Base-by-base conservation (phyloP, 2,329 filamentous ascomycete species). In the Zasmidium citrigriseum region DNA sequence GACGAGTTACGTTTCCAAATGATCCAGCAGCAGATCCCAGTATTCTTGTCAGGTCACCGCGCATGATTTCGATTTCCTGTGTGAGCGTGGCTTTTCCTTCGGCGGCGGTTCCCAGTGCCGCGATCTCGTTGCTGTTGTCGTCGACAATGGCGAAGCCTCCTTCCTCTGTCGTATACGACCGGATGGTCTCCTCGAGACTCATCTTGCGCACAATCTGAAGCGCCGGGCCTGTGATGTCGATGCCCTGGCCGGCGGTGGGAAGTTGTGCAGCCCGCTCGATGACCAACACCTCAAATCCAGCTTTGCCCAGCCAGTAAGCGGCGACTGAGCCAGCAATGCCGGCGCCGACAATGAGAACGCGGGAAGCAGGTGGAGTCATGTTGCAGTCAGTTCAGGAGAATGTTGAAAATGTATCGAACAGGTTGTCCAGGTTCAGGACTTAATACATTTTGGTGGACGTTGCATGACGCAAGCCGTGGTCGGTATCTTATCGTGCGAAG, bases 1-100 rank as follows among this genome's bases (percentile, higher is more conserved):
- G 54, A 54, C 63, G 62, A 38, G 44, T 59, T 10, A 66, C 64
- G 18, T 56, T 55, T 4, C 48, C 50, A 24, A 55, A 46, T 7
- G 57, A 48, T 3, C 55, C 67, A 55, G 52, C 63, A 4, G 65
- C 65, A 3, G 64, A 50, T 2, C 79, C 75, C 0, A 85, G 57
- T 2, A 84, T 66, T 1, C 63, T 66, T 10, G 76, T 78, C 18
- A 86, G 61, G 48, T 83, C 79, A 0, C 80, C 81, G 2, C 83
- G 73, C 76, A 85, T 66, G 47, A 68, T 64, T 56, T 71, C 67
- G 22, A 69, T 63, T 18, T 66, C 66, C 18, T 63, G 58, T 11
- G 67, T 68, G 16, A 67, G 46, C 20, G 52, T 51, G 24, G 25
- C 44, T 20, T 18, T 41, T n/a, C 18, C 18, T 14, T 58, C 55